phyloP scores from a whole-genome alignment of 257 asterid genomes.

The Linaria vulgaris region DNA sequence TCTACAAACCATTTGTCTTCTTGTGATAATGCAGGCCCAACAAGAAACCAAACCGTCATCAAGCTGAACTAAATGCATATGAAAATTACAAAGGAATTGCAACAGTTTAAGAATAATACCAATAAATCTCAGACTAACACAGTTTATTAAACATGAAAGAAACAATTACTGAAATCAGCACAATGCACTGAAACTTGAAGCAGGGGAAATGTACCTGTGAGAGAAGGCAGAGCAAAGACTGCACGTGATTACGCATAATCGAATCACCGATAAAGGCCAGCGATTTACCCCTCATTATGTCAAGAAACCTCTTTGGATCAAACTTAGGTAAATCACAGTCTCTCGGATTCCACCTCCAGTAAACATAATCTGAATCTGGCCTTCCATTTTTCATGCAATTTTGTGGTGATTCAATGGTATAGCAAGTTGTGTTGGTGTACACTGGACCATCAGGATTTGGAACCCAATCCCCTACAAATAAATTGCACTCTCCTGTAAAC shows the following conservation, averaged over 20 bases:
- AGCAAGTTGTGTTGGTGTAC: constrained; percentile 60
- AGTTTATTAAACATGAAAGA: background rate
- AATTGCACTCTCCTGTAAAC: constrained; percentile 52
- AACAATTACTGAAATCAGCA: background rate
- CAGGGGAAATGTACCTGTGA: constrained; percentile 56
- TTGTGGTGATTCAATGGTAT: constrained; percentile 59
- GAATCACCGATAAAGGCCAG: constrained; percentile 81
- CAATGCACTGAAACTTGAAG: background rate
- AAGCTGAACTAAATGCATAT: background rate
- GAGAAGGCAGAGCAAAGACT: constrained; percentile 75
- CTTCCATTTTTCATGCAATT: constrained; percentile 80
- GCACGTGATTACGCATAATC: constrained; percentile 80
- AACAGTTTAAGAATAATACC: background rate
- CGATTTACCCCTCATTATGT: constrained; percentile 52
- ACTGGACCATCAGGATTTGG: constrained; percentile 54
- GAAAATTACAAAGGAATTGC: background rate
- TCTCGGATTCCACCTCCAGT: constrained; percentile 83
- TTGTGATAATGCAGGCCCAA: background rate
- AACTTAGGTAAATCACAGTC: constrained; percentile 58
- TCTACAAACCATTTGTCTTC: background rate
- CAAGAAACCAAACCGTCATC: too few relatives aligned
- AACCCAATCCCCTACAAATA: constrained; percentile 76
- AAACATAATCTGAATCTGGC: constrained; percentile 57
- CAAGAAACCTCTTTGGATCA: constrained; percentile 49
- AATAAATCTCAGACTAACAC: background rate